Conservation (phyloP, 2,329 filamentous ascomycete genomes). For the Thielaviopsis euricoi region DNA sequence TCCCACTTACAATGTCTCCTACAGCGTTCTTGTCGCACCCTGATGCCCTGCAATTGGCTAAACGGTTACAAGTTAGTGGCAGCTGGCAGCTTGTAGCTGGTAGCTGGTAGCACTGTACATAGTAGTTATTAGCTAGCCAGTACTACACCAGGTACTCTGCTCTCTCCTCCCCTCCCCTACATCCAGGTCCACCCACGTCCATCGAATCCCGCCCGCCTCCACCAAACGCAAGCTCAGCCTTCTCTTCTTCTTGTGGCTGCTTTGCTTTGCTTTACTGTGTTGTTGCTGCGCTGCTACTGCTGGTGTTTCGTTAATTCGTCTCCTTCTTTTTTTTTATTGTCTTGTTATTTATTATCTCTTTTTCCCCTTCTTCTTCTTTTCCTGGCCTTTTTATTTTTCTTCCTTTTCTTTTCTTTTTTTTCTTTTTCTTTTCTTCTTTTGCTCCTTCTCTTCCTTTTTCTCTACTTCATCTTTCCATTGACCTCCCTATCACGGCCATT, state of each 20-base stretch:
- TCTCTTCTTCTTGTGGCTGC: background rate
- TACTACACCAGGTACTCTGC: too few species aligned
- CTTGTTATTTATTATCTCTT: slow-evolving; percentile 1
- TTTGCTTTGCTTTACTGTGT: background rate
- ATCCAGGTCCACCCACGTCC: too few species aligned
- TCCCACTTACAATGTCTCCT: too few species aligned
- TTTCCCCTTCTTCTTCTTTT: slow-evolving; percentile 2
- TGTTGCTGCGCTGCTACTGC: background rate
- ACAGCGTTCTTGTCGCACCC: too few species aligned
- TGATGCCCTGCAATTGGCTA: too few species aligned
- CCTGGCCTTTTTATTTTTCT: background rate
- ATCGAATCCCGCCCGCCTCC: background rate
- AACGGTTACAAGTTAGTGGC: too few species aligned
- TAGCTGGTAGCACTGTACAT: too few species aligned
- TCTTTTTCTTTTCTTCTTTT: background rate
- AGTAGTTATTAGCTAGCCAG: too few species aligned
- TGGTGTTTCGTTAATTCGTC: background rate
- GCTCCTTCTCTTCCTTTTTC: background rate
- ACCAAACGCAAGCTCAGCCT: background rate
- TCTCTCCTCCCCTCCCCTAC: too few species aligned
- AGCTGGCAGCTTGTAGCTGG: too few species aligned
- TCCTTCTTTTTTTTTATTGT: background rate
- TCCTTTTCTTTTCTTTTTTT: background rate
- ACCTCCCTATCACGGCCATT: background rate
- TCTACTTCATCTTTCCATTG: background rate